Evolutionary conservation across 2,329 filamentous ascomycete species (phyloP).

Genomic region (Fonsecaea multimorphosa): DNA sequence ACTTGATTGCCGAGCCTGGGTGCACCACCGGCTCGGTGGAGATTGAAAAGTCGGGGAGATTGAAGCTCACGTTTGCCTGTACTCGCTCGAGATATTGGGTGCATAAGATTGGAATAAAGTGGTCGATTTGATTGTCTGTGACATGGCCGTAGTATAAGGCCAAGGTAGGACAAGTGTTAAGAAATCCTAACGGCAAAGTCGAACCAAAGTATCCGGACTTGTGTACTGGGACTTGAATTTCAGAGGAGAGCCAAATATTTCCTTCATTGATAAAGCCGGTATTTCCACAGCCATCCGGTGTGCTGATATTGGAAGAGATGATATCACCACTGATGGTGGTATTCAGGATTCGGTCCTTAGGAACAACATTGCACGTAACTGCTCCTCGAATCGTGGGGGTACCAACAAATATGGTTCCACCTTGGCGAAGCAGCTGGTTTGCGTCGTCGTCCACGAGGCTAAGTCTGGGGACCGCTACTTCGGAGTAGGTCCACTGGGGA

Average conservation of each 20-base stretch:
- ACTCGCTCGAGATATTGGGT: constrained; percentile 36
- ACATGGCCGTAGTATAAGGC: constrained; percentile 34
- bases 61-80: constrained; percentile 32
- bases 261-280: constrained; percentile 16
- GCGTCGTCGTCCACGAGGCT: constrained; percentile 5
- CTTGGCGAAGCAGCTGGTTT: neutral
- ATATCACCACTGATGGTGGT: constrained; percentile 7
- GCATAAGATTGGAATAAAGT: constrained; percentile 36
- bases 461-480: constrained; percentile 26
- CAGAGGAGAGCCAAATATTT: constrained; percentile 9
- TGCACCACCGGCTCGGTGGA: constrained; percentile 14
- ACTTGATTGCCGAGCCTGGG: constrained; percentile 24
- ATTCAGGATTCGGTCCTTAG: constrained; percentile 27
- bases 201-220: constrained; percentile 31
- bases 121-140: constrained; percentile 28
- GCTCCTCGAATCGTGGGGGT: constrained; percentile 30
- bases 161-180: constrained; percentile 20
- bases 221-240: constrained; percentile 24
- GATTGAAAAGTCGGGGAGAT: constrained; percentile 27
- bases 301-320: constrained; percentile 29
- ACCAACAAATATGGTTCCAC: constrained; percentile 18
- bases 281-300: constrained; percentile 32
- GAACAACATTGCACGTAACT: constrained; percentile 26
- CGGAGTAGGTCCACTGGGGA: constrained; percentile 33
- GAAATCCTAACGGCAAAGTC: constrained; percentile 23